phyloP scores from a whole-genome alignment of 148 eudicot species.

The Vaccinium vitisidaea region DNA sequence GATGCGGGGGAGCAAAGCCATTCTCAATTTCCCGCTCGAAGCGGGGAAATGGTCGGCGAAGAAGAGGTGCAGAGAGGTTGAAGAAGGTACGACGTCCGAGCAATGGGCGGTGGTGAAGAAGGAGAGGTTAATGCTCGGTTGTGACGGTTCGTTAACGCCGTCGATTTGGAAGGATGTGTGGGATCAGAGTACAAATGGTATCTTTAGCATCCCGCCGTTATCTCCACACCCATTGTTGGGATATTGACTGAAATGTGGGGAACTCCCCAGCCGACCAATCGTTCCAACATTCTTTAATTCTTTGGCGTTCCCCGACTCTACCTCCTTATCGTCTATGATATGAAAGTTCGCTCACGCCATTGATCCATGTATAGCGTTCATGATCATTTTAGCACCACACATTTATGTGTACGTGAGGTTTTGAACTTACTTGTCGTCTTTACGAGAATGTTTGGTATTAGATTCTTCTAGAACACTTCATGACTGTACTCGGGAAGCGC shows the following conservation, averaged over 20 bases:
- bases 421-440: no score
- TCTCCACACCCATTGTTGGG: constrained; percentile 43
- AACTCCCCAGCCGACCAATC: no score
- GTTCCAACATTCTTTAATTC: no score
- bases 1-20: constrained; percentile 50
- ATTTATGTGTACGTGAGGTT: no score
- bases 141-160: constrained; percentile 24
- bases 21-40: constrained; percentile 51
- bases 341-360: no score
- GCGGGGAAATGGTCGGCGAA: constrained; percentile 27
- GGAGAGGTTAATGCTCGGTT: constrained; percentile 11
- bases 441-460: no score
- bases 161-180: constrained; percentile 48
- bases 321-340: no score
- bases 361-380: no score
- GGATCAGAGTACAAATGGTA: constrained; percentile 38
- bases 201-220: constrained; percentile 48
- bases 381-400: no score
- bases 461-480: no score
- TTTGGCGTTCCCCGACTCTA: no score
- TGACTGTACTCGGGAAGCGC: no score
- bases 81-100: background rate
- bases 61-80: constrained; percentile 23
- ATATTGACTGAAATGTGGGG: constrained; percentile 18
- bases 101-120: constrained; percentile 23